A percentile compares a stretch with the other conserved stretches of the same genome.
These are phyloP conservation scores for Trichosanthes cucumerina DNA, from an alignment of 306 rosid species.

Conservation along the genomic window DNA sequence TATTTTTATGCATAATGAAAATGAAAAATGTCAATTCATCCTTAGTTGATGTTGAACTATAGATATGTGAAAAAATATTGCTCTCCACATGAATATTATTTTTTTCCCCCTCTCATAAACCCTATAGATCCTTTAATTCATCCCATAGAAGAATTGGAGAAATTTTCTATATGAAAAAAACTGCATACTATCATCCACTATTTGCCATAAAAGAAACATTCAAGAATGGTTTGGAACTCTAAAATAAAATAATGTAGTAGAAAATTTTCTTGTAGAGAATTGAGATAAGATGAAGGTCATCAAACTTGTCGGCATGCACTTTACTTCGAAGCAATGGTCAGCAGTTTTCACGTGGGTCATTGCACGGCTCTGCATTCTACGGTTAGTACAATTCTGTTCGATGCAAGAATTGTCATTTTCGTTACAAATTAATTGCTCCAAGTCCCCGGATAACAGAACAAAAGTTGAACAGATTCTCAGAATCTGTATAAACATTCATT, in stretches of 20 bases:
- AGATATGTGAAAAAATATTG: too few relatives aligned
- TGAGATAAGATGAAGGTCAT: background rate
- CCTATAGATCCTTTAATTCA: too few relatives aligned
- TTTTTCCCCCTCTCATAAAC: too few relatives aligned
- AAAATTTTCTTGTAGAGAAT: background rate
- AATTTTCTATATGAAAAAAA: too few relatives aligned
- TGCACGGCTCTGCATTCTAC: background rate
- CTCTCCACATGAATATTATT: too few relatives aligned
- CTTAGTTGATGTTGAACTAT: too few relatives aligned
- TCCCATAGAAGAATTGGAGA: too few relatives aligned
- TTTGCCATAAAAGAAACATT: too few relatives aligned
- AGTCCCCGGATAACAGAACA: background rate
- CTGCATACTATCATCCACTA: too few relatives aligned
- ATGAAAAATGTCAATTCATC: too few relatives aligned
- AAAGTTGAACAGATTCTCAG: background rate
- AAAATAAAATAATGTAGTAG: background rate
- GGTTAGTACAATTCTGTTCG: background rate
- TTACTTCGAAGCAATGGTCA: background rate
- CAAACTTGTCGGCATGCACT: conserved; percentile 3
- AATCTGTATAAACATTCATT: background rate
- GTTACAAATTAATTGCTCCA: background rate
- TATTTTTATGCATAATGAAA: too few relatives aligned
- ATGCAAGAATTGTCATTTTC: conserved; percentile 8
- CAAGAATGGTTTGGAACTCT: too few relatives aligned
- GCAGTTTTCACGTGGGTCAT: conserved; percentile 6